Conservation (phyloP, 179 eudicot genomes). For the Camellia oleifera region DNA sequence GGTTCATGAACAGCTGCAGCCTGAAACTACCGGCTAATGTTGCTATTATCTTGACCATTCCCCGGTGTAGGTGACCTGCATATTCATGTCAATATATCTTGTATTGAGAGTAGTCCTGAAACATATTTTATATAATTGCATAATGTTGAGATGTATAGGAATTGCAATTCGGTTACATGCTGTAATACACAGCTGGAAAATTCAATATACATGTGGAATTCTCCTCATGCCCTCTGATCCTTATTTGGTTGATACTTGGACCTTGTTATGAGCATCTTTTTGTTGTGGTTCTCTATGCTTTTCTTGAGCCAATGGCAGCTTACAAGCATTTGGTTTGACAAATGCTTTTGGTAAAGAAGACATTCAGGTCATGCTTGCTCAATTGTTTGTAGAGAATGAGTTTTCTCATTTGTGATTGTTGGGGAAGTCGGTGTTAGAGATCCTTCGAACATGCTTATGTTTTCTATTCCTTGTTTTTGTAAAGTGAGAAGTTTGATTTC, state of each 20-base stretch:
- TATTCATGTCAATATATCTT: neutral
- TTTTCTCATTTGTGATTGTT: neutral
- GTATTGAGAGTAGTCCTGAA: neutral
- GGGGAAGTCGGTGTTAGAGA: too few species aligned
- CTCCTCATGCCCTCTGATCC: too few species aligned
- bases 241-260: too few species aligned
- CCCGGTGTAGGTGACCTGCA: neutral
- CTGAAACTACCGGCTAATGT: slow-evolving; percentile 24
- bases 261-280: too few species aligned
- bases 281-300: too few species aligned
- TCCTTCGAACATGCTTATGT: too few species aligned
- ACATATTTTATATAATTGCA: neutral
- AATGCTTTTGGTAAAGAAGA: neutral
- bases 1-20: slow-evolving; percentile 40
- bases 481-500: too few species aligned
- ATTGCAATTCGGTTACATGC: slow-evolving; percentile 1
- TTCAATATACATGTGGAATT: neutral
- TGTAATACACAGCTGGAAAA: neutral
- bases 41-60: neutral
- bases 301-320: neutral
- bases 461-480: too few species aligned
- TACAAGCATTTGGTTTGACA: neutral
- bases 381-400: neutral
- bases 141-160: neutral
- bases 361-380: neutral